Conservation (phyloP, 441 rosid genomes). For the Pelargonium australe region DNA sequence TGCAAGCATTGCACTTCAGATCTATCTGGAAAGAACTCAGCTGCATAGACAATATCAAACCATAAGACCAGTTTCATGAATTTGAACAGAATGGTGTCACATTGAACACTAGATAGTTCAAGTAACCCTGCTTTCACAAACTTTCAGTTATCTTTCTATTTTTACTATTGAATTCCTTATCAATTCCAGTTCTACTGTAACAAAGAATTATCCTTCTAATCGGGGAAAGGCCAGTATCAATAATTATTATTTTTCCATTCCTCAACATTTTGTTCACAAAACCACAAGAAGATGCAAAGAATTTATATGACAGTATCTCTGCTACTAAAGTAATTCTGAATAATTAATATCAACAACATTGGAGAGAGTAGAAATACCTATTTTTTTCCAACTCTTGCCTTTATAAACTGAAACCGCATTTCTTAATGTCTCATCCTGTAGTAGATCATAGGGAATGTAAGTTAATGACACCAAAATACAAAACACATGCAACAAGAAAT, state of each 20-base stretch:
- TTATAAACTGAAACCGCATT: conserved; percentile 65
- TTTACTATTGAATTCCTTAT: too few relatives aligned
- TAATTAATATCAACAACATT: conserved; percentile 10
- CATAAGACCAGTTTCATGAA: conserved; percentile 9
- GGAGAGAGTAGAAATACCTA: conserved; percentile 42
- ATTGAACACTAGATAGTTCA: neutral
- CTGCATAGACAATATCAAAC: conserved; percentile 39
- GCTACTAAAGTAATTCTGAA: neutral
- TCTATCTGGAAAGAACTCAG: conserved; percentile 75
- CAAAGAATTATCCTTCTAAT: too few relatives aligned
- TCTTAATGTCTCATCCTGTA: conserved; percentile 90
- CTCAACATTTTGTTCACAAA: neutral
- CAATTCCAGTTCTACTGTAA: too few relatives aligned
- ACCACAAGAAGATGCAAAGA: neutral
- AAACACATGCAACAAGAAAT: neutral
- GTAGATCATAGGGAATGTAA: conserved; percentile 6
- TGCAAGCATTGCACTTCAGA: conserved; percentile 97
- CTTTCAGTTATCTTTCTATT: too few relatives aligned
- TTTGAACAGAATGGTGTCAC: neutral
- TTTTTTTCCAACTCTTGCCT: conserved; percentile 95
- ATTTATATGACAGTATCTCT: too few relatives aligned
- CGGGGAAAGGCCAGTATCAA: too few relatives aligned
- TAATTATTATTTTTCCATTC: neutral
- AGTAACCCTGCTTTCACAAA: neutral
- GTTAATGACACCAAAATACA: neutral